Percentiles rank a stretch among this genome's conserved stretches.
Conservation (phyloP, 192 early-diverging fungal species). For the Coemansia sp. region DNA sequence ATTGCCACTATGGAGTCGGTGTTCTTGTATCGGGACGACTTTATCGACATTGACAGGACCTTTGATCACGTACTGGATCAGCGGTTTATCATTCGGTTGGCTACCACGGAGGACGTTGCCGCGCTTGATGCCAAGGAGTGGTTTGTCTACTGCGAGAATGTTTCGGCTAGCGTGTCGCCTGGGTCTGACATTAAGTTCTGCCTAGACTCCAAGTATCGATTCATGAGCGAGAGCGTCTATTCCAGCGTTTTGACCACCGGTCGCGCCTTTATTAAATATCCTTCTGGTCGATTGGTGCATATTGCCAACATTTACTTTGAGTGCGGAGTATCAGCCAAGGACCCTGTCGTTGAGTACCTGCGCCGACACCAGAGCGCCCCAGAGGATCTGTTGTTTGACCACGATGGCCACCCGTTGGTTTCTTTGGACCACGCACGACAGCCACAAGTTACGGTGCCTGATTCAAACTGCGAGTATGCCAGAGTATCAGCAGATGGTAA, state of each 20-base stretch:
- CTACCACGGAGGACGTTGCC: slow-evolving; percentile 73
- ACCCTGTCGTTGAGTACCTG: too few species aligned
- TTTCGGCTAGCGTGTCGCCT: slow-evolving; percentile 47
- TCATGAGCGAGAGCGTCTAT: too few species aligned
- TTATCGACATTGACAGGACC: slow-evolving; percentile 71
- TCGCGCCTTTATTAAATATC: slow-evolving; percentile 58
- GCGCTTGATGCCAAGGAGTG: slow-evolving; percentile 84
- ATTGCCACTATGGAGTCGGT: slow-evolving; percentile 74
- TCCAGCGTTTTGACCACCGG: slow-evolving; percentile 70
- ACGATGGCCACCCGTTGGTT: too few species aligned
- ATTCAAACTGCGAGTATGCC: too few species aligned
- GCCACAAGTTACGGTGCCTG: too few species aligned
- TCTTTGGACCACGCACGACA: too few species aligned
- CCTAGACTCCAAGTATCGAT: slow-evolving; percentile 63
- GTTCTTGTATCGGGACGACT: slow-evolving; percentile 82
- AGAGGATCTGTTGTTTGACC: too few species aligned
- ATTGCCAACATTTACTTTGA: slow-evolving; percentile 79
- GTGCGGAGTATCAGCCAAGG: neutral
- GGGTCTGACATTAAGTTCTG: slow-evolving; percentile 72
- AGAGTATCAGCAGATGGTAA: too few species aligned
- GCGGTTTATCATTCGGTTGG: slow-evolving; percentile 66
- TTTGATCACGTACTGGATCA: slow-evolving; percentile 75
- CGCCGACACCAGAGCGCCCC: too few species aligned
- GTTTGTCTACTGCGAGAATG: slow-evolving; percentile 58
- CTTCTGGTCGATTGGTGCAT: slow-evolving; percentile 63